These are phyloP conservation scores for Cystobasidium pallidum DNA, from an alignment of 1,284 basidiomycete genomes.

Conservation along the genomic window DNA sequence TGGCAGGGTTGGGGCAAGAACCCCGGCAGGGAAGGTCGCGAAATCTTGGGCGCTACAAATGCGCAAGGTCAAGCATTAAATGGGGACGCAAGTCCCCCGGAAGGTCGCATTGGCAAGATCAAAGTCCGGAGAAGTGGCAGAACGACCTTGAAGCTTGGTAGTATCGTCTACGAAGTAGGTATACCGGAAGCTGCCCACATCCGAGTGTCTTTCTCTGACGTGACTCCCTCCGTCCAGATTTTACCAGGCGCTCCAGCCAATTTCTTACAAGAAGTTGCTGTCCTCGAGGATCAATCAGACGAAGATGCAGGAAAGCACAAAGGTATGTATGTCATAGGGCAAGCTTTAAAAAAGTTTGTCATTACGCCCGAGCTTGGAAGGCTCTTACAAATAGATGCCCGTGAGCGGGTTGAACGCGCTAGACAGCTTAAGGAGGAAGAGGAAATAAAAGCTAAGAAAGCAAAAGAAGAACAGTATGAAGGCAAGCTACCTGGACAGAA, in stretches of 20 bases:
- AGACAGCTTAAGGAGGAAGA: slow-evolving; percentile 45
- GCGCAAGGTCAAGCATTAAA: not conserved
- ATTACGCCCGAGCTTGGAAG: slow-evolving; percentile 51
- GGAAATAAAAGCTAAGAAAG: slow-evolving; percentile 37
- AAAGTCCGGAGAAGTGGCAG: slow-evolving; percentile 50
- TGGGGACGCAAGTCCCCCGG: not conserved
- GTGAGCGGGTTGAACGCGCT: slow-evolving; percentile 46
- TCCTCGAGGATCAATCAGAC: slow-evolving; percentile 45
- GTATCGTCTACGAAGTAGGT: slow-evolving; percentile 50
- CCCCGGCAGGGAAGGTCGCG: slow-evolving; percentile 45
- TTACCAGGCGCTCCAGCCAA: slow-evolving; percentile 52
- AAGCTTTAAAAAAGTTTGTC: slow-evolving; percentile 52
- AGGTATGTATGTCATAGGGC: slow-evolving; percentile 50
- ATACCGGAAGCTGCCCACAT: not conserved
- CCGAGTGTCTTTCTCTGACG: not conserved
- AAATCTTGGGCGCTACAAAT: slow-evolving; percentile 43
- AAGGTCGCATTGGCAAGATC: slow-evolving; percentile 51
- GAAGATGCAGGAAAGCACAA: slow-evolving; percentile 18
- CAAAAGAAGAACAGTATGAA: slow-evolving; percentile 28
- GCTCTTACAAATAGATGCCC: slow-evolving; percentile 46
- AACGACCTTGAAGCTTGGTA: slow-evolving; percentile 47
- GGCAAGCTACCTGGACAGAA: slow-evolving; percentile 16
- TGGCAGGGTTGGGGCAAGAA: slow-evolving; percentile 48
- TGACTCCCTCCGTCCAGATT: slow-evolving; percentile 43
- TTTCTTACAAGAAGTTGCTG: slow-evolving; percentile 53